Percentiles rank a stretch among this genome's conserved stretches.
phyloP scores from a whole-genome alignment of 106 monocot genomes.

The Ottelia alismoides region DNA sequence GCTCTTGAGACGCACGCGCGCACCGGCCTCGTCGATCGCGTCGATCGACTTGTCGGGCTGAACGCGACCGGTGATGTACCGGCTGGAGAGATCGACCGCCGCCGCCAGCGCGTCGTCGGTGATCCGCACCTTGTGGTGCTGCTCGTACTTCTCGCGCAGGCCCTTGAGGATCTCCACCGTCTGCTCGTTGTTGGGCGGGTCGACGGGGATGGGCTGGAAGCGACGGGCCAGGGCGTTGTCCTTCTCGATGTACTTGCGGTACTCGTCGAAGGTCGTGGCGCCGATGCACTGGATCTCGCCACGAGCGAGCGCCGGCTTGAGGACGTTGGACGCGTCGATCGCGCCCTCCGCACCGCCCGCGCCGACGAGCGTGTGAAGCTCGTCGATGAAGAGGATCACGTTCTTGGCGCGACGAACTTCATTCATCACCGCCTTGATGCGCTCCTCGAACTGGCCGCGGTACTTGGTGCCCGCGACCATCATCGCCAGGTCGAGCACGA shows the following conservation, averaged over 20 bases:
- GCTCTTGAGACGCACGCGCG: constrained; percentile 46
- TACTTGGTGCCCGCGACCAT: too few species aligned
- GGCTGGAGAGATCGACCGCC: constrained; percentile 3
- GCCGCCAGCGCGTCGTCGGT: constrained; percentile 1
- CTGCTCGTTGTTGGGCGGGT: constrained; percentile 20
- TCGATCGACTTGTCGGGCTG: constrained; percentile 44
- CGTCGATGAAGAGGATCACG: constrained; percentile 59
- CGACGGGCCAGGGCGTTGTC: too few species aligned
- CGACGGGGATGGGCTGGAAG: constrained; percentile 34
- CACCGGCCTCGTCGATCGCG: too few species aligned
- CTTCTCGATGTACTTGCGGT: too few species aligned
- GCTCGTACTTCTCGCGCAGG: constrained; percentile 6
- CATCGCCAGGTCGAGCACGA: constrained; percentile 44
- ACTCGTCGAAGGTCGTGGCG: too few species aligned
- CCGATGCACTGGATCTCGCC: too few species aligned
- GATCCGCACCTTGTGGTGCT: constrained; percentile 4
- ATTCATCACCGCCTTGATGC: constrained; percentile 44
- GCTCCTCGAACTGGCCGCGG: constrained; percentile 5
- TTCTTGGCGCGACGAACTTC: constrained; percentile 49
- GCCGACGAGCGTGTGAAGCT: too few species aligned
- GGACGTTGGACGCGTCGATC: constrained; percentile 48
- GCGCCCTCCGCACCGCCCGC: too few species aligned
- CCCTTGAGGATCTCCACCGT: constrained; percentile 6
- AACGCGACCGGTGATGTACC: constrained; percentile 21
- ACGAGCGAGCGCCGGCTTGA: too few species aligned